Evolutionary conservation across 306 rosid species (phyloP).

Genomic region (Myrica gale): DNA sequence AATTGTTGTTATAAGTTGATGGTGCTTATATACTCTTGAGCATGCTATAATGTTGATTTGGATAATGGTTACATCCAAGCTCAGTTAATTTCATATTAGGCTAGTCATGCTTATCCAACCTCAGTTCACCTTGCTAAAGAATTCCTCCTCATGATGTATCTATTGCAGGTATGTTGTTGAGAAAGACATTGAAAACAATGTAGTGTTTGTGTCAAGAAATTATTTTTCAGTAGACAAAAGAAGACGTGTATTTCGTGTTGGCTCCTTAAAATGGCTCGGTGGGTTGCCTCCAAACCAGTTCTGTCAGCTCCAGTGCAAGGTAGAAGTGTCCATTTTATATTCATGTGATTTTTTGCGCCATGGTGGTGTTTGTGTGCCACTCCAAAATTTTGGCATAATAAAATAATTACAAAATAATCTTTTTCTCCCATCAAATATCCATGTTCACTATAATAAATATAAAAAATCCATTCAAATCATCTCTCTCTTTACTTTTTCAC

Average conservation of each 20-base stretch:
- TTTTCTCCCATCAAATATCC: too few species aligned
- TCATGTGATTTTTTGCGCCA: background rate
- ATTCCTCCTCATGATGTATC: constrained; percentile 1
- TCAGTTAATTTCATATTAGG: constrained; percentile 6
- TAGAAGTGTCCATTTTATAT: constrained; percentile 25
- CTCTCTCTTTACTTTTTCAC: too few species aligned
- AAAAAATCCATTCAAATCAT: too few species aligned
- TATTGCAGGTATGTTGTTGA: constrained; percentile 85
- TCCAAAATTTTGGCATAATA: too few species aligned
- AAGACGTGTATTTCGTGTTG: constrained; percentile 75
- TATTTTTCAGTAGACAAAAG: constrained; percentile 87
- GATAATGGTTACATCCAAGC: background rate
- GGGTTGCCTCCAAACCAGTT: constrained; percentile 55
- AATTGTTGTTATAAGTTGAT: background rate
- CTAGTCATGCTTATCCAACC: constrained; percentile 5
- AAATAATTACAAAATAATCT: too few species aligned
- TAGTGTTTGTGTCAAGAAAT: constrained; percentile 87
- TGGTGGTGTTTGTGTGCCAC: too few species aligned
- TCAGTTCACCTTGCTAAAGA: background rate
- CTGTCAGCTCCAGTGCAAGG: constrained; percentile 80
- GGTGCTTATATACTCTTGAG: background rate
- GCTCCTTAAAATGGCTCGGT: constrained; percentile 82
- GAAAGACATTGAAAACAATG: constrained; percentile 81
- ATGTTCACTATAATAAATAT: too few species aligned
- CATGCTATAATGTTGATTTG: background rate